Percentiles rank a stretch among this genome's conserved stretches.
These are phyloP conservation scores for Myxozyma monticola DNA, from an alignment of 805 yeast genomes.

Conservation along the genomic window DNA sequence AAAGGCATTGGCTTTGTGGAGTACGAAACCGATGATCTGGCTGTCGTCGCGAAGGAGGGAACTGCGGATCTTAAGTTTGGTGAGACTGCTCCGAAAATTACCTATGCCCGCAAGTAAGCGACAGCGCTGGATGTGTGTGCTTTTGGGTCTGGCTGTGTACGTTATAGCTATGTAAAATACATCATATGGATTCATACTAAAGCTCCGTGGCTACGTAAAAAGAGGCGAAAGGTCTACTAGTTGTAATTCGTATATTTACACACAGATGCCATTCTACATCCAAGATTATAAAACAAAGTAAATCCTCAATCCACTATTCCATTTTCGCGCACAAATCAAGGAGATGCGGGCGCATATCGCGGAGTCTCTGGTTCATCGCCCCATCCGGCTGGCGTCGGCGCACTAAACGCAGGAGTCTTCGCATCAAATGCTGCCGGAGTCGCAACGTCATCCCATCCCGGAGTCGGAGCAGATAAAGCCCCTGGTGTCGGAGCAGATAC, in stretches of 20 bases:
- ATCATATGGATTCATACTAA: too few species aligned
- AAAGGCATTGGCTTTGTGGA: conserved; percentile 76
- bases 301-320: too few species aligned
- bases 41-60: conserved; percentile 46
- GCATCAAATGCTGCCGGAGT: conserved; percentile 42
- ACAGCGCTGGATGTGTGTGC: too few species aligned
- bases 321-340: too few species aligned
- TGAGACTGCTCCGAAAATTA: conserved; percentile 32
- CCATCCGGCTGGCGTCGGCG: conserved; percentile 33
- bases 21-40: conserved; percentile 56
- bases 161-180: too few species aligned
- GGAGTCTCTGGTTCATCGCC: conserved; percentile 33
- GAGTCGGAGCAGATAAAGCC: conserved; percentile 38
- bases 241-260: too few species aligned
- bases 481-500: conserved; percentile 37
- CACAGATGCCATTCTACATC: too few species aligned
- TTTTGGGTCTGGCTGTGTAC: not conserved
- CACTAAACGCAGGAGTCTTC: conserved; percentile 36
- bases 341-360: conserved; percentile 33
- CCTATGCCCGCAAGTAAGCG: conserved; percentile 41
- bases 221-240: too few species aligned
- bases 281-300: too few species aligned
- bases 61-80: conserved; percentile 34
- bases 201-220: too few species aligned
- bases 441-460: conserved; percentile 38